These are phyloP conservation scores for Clarireedia sp. DNA, from an alignment of 2,329 filamentous ascomycete species.

Conservation along the genomic window DNA sequence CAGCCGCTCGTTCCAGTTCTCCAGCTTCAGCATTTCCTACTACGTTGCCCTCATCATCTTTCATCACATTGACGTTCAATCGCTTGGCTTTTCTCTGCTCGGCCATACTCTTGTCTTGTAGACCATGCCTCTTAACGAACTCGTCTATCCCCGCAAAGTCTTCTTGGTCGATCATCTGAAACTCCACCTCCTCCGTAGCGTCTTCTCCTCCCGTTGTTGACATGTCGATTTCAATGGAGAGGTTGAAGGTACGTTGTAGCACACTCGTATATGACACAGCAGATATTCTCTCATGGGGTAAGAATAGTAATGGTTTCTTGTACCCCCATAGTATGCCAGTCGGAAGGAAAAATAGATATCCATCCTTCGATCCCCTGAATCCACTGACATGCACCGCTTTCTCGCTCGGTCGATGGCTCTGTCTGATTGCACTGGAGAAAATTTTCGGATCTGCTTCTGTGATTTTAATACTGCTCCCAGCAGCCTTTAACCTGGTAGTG, in stretches of 20 bases:
- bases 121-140: constrained; percentile 52
- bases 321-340: constrained; percentile 62
- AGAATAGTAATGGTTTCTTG: constrained; percentile 60
- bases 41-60: constrained; percentile 34
- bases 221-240: constrained; percentile 48
- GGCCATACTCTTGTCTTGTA: constrained; percentile 62
- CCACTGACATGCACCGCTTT: constrained; percentile 58
- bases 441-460: constrained; percentile 45
- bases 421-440: constrained; percentile 49
- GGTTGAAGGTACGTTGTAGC: constrained; percentile 60
- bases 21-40: constrained; percentile 34
- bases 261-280: constrained; percentile 62
- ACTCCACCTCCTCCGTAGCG: constrained; percentile 51
- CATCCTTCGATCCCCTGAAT: constrained; percentile 61
- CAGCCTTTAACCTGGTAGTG: constrained; percentile 41
- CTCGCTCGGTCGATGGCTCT: constrained; percentile 50
- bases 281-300: constrained; percentile 51
- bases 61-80: constrained; percentile 45
- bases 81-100: constrained; percentile 59
- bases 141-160: constrained; percentile 57
- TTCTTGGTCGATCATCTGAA: constrained; percentile 62
- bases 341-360: constrained; percentile 58
- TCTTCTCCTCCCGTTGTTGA: constrained; percentile 38
- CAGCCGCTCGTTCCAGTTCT: constrained; percentile 27
- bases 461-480: constrained; percentile 40